phyloP scores from a whole-genome alignment of 176 grass and related monocot genomes.

The Rhynchospora tenuis region DNA sequence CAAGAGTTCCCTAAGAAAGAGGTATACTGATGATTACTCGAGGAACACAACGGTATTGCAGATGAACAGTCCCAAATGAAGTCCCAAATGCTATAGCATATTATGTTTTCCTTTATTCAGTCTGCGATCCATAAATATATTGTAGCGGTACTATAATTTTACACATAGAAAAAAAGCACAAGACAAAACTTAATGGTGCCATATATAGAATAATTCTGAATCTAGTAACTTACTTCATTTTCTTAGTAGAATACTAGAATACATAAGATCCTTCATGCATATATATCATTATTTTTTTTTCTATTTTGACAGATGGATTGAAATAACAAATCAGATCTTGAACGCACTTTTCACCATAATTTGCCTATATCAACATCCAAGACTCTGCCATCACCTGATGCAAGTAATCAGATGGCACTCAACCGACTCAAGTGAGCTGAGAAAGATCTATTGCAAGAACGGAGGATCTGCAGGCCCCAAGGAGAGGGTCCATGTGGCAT shows the following conservation, averaged over 20 bases:
- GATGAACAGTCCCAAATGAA: background rate
- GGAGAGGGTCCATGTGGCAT: slow-evolving; percentile 41
- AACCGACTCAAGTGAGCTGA: slow-evolving; percentile 28
- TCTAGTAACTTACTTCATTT: background rate
- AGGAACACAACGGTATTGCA: background rate
- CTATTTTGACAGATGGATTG: slow-evolving; percentile 32
- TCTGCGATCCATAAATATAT: background rate
- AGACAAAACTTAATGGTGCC: background rate
- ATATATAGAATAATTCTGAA: background rate
- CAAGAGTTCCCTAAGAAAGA: slow-evolving; percentile 20
- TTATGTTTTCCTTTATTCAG: background rate
- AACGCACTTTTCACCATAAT: slow-evolving; percentile 84
- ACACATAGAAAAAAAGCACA: background rate
- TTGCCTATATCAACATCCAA: slow-evolving; percentile 75
- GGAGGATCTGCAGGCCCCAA: background rate
- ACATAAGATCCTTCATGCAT: background rate
- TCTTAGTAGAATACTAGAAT: background rate
- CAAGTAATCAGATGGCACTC: slow-evolving; percentile 42
- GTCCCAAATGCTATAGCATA: background rate
- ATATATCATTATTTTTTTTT: background rate
- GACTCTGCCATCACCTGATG: slow-evolving; percentile 48
- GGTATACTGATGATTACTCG: background rate
- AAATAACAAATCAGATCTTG: slow-evolving; percentile 58
- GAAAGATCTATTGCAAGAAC: slow-evolving; percentile 53
- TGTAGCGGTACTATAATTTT: background rate